Conservation (phyloP, 164 flowering plant genomes). For the Buxus sempervirens region DNA sequence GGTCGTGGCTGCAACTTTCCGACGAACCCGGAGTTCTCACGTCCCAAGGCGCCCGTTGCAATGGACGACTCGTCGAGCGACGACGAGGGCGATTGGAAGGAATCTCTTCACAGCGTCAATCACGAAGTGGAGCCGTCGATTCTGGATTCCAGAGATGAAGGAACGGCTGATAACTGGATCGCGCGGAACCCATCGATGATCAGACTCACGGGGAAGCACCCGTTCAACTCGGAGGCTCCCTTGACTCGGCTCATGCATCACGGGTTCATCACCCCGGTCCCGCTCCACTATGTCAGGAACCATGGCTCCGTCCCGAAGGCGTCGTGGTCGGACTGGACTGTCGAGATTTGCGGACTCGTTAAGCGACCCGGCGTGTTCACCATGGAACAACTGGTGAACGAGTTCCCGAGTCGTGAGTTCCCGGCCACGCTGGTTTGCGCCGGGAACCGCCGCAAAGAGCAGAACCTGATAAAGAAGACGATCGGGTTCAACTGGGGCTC, state of each 20-base stretch:
- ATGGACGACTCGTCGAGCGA: constrained; percentile 12
- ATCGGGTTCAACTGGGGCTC: constrained; percentile 98
- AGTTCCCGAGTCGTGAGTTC: constrained; percentile 59
- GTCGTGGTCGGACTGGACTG: constrained; percentile 72
- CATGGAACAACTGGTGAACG: constrained; percentile 70
- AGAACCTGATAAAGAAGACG: constrained; percentile 82
- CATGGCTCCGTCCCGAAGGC: constrained; percentile 84
- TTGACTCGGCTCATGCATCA: constrained; percentile 74
- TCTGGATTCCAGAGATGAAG: constrained; percentile 56
- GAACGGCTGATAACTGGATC: constrained; percentile 80
- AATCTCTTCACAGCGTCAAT: constrained; percentile 26
- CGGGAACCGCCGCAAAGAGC: constrained; percentile 91
- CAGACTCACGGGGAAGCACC: constrained; percentile 94
- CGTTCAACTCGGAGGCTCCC: constrained; percentile 88
- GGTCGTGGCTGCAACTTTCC: constrained; percentile 21
- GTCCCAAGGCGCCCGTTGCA: constrained; percentile 3
- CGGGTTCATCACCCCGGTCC: constrained; percentile 91
- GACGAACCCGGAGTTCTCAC: not conserved
- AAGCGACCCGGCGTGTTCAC: constrained; percentile 56
- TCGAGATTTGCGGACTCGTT: constrained; percentile 80
- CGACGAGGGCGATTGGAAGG: constrained; percentile 29
- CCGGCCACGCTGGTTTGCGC: constrained; percentile 93
- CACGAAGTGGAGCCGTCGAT: constrained; percentile 54
- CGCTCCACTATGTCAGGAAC: constrained; percentile 97
- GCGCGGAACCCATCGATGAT: constrained; percentile 67